Evolutionary conservation across 345 rosid genomes (phyloP), one percentile per base, ranked within the genome.

Genomic region (Psidium friedrichsthalianum): DNA sequence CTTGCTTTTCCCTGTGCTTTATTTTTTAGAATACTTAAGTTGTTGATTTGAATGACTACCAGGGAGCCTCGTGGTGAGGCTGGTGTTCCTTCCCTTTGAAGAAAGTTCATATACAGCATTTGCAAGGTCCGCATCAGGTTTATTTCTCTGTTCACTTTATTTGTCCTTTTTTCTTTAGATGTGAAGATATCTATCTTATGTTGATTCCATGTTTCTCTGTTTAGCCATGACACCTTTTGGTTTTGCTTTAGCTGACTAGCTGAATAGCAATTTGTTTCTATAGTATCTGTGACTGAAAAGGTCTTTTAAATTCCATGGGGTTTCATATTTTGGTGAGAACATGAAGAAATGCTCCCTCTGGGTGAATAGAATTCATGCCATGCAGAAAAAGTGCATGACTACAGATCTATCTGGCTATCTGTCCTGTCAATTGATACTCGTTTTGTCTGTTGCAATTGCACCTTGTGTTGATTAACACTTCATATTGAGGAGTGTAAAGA

Each of bases 51-150:
- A 51, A 83, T 55, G 52, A 42, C 61, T 64, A 83, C 78, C 93
- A 97, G 99, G 98, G 88, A 95, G 99, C 93, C 90, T 95, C 86
- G 99, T 97, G 83, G 99, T 96, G 87, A 93, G 99, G 87, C 56
- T 97, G 94, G 95, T 97, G 87, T 94, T 96, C 92, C 95, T 96
- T 88, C 99, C 99, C 25, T 95, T 96, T 56, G 98, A 98, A 92
- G 99, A 98, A 91, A 98, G 99, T 91, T 92, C 99, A 78, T 94
- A 93, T 89, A 90, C 95, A 86, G 94, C 94, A 86, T 98, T 95
- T 93, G 98, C 99, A 93, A 95, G 98, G 98, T 95, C 94, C 84
- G 96, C 98, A 84, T 92, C 99, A 96, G 99, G 99, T 96, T 93
- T 88, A 92, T 87, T 88, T 92, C 96, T 93, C 64, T 91, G 90